Conservation (phyloP, 805 yeast genomes). For the Starmerella vitae region DNA sequence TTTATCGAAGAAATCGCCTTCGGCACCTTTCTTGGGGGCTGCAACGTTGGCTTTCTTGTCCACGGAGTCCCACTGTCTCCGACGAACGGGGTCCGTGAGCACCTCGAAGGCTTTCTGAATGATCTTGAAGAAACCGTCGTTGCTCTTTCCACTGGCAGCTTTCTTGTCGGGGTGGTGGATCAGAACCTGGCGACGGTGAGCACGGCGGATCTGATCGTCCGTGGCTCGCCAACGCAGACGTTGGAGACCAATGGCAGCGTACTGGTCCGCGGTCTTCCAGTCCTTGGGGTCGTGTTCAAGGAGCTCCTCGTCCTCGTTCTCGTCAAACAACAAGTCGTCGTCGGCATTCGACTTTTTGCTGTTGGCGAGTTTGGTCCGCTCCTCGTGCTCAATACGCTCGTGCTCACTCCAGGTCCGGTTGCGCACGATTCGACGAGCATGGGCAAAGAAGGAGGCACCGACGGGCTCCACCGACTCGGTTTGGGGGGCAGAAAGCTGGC, state of each 20-base stretch:
- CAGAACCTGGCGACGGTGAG: conserved; percentile 92
- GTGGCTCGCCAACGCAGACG: conserved; percentile 84
- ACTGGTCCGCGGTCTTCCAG: conserved; percentile 94
- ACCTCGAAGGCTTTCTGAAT: conserved; percentile 94
- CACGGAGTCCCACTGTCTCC: conserved; percentile 91
- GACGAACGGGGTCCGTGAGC: conserved; percentile 69
- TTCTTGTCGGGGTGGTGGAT: conserved; percentile 98
- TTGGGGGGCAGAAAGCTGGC: conserved; percentile 24
- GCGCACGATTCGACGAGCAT: conserved; percentile 86
- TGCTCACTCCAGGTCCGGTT: conserved; percentile 98
- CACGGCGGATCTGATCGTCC: conserved; percentile 84
- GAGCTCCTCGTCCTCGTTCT: conserved; percentile 64
- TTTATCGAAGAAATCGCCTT: conserved; percentile 74
- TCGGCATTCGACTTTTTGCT: conserved; percentile 44
- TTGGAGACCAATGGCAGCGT: conserved; percentile 88
- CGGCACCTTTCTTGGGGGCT: conserved; percentile 54
- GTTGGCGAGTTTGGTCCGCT: conserved; percentile 45
- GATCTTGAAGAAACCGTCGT: conserved; percentile 94
- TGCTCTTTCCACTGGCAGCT: conserved; percentile 76
- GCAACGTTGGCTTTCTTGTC: conserved; percentile 75
- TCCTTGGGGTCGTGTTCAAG: conserved; percentile 90
- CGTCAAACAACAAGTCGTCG: conserved; percentile 33
- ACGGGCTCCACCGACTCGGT: conserved; percentile 82
- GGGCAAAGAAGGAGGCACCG: conserved; percentile 90
- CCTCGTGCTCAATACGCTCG: conserved; percentile 84